A percentile compares a stretch with the other conserved stretches of the same genome.
These are phyloP conservation scores for Cladosporium sp. DNA, from an alignment of 2,329 filamentous ascomycete species.

Conservation along the genomic window DNA sequence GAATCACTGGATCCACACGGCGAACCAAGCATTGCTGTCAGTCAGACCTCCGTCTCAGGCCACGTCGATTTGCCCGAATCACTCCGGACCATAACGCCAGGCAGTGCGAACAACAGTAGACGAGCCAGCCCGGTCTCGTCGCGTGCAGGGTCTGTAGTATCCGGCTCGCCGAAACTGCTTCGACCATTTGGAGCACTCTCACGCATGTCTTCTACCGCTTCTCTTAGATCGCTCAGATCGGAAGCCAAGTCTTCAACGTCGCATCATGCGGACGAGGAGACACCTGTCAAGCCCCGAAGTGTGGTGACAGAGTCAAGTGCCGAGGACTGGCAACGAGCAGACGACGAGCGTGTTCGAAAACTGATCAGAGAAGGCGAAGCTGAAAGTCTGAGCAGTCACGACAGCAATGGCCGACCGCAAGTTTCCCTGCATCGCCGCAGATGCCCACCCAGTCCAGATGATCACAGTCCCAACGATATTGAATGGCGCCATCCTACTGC, in stretches of 20 bases:
- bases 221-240: conserved; percentile 30
- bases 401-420: conserved; percentile 13
- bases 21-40: conserved; percentile 64
- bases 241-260: conserved; percentile 4
- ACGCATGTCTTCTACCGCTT: conserved; percentile 31
- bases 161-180: conserved; percentile 27
- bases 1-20: conserved; percentile 64
- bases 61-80: conserved; percentile 54
- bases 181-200: conserved; percentile 26
- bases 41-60: conserved; percentile 62
- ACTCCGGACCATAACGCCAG: conserved; percentile 43
- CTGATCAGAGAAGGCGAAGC: conserved; percentile 37
- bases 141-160: conserved; percentile 26
- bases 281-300: conserved; percentile 15
- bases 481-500: conserved; percentile 27
- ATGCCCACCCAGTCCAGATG: conserved; percentile 52
- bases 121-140: conserved; percentile 30
- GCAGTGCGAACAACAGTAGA: conserved; percentile 31
- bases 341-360: conserved; percentile 37
- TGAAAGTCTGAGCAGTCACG: conserved; percentile 24
- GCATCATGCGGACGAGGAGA: conserved; percentile 20
- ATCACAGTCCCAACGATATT: conserved; percentile 32
- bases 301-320: conserved; percentile 33
- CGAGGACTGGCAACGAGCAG: conserved; percentile 35
- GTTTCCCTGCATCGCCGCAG: conserved; percentile 30